These are phyloP conservation scores for Cyanophora paradoxa DNA, from an alignment of 78 protist species.

Conservation along the genomic window DNA sequence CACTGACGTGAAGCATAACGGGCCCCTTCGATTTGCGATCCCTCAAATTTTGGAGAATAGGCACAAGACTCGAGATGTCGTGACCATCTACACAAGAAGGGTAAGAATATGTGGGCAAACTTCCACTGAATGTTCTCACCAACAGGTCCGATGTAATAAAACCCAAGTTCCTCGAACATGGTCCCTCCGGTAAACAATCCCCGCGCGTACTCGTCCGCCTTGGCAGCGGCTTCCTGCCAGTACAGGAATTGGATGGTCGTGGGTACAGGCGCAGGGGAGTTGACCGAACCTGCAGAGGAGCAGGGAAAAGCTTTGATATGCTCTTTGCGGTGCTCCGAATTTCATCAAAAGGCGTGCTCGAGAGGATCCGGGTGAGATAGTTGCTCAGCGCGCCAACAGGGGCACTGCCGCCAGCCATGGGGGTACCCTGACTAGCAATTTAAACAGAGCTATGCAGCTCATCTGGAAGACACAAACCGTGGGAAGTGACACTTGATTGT, in stretches of 20 bases:
- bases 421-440: too few species aligned
- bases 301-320: conserved; percentile 6
- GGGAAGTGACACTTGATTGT: conserved; percentile 17
- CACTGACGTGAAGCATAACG: conserved; percentile 25
- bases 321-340: conserved; percentile 8
- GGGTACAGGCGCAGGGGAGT: too few species aligned
- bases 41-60: conserved; percentile 20
- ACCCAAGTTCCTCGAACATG: conserved; percentile 24
- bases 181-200: neutral
- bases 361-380: neutral
- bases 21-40: conserved; percentile 4
- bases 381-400: conserved; percentile 12
- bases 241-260: too few species aligned
- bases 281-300: too few species aligned
- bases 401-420: neutral
- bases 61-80: conserved; percentile 28
- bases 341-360: neutral
- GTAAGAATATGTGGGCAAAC: neutral
- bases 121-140: neutral
- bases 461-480: too few species aligned
- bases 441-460: too few species aligned
- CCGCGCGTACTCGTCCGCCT: conserved; percentile 11
- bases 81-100: conserved; percentile 2
- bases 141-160: conserved; percentile 30
- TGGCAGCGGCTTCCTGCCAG: conserved; percentile 12